Conservation (phyloP, 768 basidiomycete species). For the Tulasnella sp. region DNA sequence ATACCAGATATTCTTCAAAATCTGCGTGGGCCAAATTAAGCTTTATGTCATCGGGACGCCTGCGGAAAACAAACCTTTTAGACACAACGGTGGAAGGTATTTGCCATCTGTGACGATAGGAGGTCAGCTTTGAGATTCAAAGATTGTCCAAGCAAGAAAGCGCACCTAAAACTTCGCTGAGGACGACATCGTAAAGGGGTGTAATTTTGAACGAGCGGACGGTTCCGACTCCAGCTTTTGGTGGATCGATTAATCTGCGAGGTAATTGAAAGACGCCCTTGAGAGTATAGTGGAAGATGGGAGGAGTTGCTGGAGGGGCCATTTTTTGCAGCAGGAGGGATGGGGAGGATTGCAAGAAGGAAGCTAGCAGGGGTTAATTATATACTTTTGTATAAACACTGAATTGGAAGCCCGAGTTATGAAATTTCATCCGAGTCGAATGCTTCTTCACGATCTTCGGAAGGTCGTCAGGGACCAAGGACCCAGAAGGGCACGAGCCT, state of each 20-base stretch:
- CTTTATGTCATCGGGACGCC: too few species aligned
- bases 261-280: constrained; percentile 14
- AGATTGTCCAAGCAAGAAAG: not conserved
- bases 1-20: constrained; percentile 67
- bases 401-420: too few species aligned
- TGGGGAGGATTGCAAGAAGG: not conserved
- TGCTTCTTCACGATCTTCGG: too few species aligned
- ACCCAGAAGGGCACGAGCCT: too few species aligned
- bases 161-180: constrained; percentile 12
- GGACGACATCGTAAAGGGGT: constrained; percentile 5
- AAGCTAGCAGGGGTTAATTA: not conserved
- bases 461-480: too few species aligned
- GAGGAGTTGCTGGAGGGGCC: too few species aligned
- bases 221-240: constrained; percentile 18
- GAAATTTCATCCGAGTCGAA: too few species aligned
- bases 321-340: not conserved
- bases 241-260: constrained; percentile 13
- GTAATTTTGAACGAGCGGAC: constrained; percentile 18
- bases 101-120: constrained; percentile 11
- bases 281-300: constrained; percentile 12
- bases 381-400: too few species aligned
- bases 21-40: too few species aligned
- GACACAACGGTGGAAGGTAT: constrained; percentile 62
- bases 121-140: not conserved
- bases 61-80: too few species aligned